Conservation (phyloP, 1,284 basidiomycete genomes). For the Microbotryomycetes sp. region DNA sequence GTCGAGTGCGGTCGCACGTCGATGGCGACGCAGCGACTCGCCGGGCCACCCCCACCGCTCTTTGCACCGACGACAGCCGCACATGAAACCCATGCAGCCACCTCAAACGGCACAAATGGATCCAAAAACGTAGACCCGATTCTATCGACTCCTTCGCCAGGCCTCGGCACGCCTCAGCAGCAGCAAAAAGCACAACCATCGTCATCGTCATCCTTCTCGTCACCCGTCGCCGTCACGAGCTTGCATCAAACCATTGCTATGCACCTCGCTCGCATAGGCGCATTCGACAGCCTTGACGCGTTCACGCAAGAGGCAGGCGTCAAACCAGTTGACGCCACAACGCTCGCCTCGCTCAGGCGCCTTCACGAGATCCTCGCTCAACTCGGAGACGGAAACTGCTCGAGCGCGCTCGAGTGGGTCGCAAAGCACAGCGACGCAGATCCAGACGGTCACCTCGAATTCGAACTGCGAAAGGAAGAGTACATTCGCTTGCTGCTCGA, state of each 20-base stretch:
- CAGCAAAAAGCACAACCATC: too few relatives aligned
- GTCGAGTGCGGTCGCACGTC: too few relatives aligned
- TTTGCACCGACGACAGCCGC: too few relatives aligned
- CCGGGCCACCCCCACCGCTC: too few relatives aligned
- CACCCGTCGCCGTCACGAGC: constrained; percentile 52
- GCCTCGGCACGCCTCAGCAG: too few relatives aligned
- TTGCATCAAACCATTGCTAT: constrained; percentile 66
- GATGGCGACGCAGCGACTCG: too few relatives aligned
- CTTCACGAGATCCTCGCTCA: constrained; percentile 66
- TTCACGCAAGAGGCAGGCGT: constrained; percentile 48
- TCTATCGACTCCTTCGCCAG: too few relatives aligned
- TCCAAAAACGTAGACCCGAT: too few relatives aligned
- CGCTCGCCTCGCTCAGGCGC: constrained; percentile 44
- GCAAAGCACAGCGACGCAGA: neutral
- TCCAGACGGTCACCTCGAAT: constrained; percentile 10
- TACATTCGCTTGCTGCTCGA: constrained; percentile 6
- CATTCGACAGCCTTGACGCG: constrained; percentile 62
- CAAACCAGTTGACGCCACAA: constrained; percentile 36
- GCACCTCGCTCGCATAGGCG: constrained; percentile 70
- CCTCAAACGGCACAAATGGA: too few relatives aligned
- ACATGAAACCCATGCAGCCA: too few relatives aligned
- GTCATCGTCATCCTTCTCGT: constrained; percentile 61
- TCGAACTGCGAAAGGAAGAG: constrained; percentile 19
- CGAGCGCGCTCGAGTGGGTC: constrained; percentile 63
- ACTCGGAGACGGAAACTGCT: constrained; percentile 58